phyloP scores from a whole-genome alignment of 1,284 basidiomycete species.

The Papiliotrema terrestris region DNA sequence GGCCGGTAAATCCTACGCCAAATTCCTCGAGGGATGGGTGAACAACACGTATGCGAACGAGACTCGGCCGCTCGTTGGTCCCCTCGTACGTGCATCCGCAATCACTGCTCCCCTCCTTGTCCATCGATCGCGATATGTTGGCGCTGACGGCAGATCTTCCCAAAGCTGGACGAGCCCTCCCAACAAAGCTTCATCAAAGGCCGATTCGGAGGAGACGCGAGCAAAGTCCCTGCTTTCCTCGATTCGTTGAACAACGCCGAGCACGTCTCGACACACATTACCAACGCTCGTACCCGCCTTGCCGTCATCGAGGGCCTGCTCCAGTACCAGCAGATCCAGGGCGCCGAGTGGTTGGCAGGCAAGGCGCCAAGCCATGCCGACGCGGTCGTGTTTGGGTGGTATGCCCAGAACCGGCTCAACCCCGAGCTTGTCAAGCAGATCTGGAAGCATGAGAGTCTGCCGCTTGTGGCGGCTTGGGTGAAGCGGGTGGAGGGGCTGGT shows the following conservation, averaged over 20 bases:
- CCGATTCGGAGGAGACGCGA: neutral
- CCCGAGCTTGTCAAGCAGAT: neutral
- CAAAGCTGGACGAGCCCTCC: neutral
- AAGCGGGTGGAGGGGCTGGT: neutral
- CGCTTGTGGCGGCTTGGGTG: conserved; percentile 2
- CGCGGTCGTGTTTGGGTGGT: conserved; percentile 7
- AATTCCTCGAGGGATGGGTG: conserved; percentile 28
- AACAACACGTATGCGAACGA: conserved; percentile 20
- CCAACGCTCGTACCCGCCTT: neutral
- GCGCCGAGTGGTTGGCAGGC: neutral
- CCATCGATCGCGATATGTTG: neutral
- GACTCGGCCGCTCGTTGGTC: conserved; percentile 18
- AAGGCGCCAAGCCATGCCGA: conserved; percentile 7
- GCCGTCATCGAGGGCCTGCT: neutral
- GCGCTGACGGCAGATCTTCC: neutral
- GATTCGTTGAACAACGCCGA: neutral
- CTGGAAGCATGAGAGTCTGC: conserved; percentile 6
- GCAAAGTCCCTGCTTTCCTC: neutral
- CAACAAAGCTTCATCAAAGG: neutral
- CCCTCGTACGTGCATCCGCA: conserved; percentile 7
- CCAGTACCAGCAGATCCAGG: neutral
- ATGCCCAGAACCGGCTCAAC: conserved; percentile 1
- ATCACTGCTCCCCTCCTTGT: neutral
- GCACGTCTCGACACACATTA: neutral
- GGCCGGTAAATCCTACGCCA: conserved; percentile 20